Percentiles rank a stretch among this genome's conserved stretches.
Conservation (phyloP, 345 rosid species). For the Eucalyptus cloeziana region DNA sequence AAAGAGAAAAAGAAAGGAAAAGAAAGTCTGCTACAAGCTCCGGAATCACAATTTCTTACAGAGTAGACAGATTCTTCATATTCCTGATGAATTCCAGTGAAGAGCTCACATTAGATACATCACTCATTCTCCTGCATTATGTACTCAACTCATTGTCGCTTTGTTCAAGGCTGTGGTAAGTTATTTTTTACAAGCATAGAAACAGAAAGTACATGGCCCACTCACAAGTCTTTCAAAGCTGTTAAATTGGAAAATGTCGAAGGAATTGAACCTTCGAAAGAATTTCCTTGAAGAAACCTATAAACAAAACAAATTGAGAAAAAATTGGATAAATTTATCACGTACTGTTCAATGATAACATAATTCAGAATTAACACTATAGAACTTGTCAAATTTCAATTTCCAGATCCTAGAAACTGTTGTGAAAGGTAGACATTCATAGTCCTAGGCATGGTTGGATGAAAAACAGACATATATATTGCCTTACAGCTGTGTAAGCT, state of each 20-base stretch:
- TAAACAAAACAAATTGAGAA: neutral
- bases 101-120: conserved; percentile 18
- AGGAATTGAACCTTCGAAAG: conserved; percentile 35
- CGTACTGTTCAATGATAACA: neutral
- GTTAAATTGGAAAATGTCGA: conserved; percentile 19
- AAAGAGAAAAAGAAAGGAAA: too few relatives aligned
- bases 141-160: neutral
- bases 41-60: conserved; percentile 13
- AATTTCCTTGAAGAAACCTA: conserved; percentile 13
- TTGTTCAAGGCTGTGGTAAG: neutral
- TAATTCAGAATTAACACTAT: neutral
- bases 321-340: neutral
- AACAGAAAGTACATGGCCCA: neutral
- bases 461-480: neutral
- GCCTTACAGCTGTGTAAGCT: neutral
- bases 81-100: conserved; percentile 22
- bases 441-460: neutral
- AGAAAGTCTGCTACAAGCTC: too few relatives aligned
- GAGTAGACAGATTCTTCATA: conserved; percentile 14
- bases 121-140: conserved; percentile 18
- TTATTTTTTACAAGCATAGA: neutral
- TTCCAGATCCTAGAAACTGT: neutral
- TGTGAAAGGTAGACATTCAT: neutral
- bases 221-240: conserved; percentile 19
- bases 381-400: neutral